These are phyloP conservation scores for Corylus avellana DNA, from an alignment of 306 rosid species.

Conservation along the genomic window DNA sequence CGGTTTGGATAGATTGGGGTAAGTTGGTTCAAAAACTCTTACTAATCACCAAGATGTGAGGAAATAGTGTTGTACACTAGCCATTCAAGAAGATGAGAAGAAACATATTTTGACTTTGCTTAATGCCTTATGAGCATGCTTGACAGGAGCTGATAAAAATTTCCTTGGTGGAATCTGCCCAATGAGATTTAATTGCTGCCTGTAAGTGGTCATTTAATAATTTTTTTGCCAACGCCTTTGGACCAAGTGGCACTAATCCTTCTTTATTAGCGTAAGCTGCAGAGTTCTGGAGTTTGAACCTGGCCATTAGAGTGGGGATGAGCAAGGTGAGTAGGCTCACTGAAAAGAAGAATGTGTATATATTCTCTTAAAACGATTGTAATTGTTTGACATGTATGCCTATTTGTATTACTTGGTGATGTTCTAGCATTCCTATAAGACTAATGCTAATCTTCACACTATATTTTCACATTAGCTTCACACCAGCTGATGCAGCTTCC, in stretches of 20 bases:
- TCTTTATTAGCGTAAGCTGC: no score
- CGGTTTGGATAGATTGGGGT: neutral
- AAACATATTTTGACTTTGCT: neutral
- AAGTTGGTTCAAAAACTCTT: neutral
- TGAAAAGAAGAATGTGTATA: neutral
- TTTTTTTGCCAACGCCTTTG: no score
- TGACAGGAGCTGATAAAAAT: neutral
- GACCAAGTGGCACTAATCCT: no score
- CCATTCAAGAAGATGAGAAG: neutral
- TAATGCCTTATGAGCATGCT: neutral
- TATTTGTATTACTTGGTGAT: no score
- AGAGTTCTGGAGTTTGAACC: neutral
- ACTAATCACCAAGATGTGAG: neutral
- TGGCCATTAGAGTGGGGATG: neutral
- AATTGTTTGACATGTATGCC: no score
- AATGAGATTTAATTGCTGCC: neutral
- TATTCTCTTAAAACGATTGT: neutral
- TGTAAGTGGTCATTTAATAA: neutral
- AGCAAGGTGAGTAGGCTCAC: no score
- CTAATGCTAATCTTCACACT: no score
- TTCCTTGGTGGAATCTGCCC: neutral
- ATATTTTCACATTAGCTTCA: no score
- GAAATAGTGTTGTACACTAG: neutral
- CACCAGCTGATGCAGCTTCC: no score
- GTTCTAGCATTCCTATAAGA: no score